phyloP scores from a whole-genome alignment of 2,329 filamentous ascomycete genomes.

The Ophiostoma populinum region DNA sequence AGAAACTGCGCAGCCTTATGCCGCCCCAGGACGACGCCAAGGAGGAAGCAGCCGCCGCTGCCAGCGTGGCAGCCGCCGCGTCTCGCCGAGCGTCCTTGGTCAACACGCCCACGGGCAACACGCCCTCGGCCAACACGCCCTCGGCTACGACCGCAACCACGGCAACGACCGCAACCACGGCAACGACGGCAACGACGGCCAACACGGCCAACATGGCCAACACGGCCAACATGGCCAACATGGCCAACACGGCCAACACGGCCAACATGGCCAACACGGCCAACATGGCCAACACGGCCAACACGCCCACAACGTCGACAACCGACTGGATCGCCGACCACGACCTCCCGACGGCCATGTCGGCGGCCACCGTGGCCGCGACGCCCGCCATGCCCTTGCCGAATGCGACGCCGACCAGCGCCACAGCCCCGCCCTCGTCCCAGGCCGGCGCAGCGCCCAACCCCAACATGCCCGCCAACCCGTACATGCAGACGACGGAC shows the following conservation, averaged over 20 bases:
- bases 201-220: not conserved
- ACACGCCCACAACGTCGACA: not conserved
- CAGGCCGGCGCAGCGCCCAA: not conserved
- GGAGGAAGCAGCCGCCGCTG: not conserved
- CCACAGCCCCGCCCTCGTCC: not conserved
- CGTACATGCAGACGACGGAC: not conserved
- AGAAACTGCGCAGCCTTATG: slow-evolving; percentile 25
- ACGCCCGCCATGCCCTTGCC: no score
- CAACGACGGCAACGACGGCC: slow-evolving; percentile 3
- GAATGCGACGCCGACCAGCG: not conserved
- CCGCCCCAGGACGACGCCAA: slow-evolving; percentile 19
- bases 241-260: not conserved
- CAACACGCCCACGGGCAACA: not conserved
- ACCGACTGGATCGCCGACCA: not conserved
- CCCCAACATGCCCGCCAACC: not conserved
- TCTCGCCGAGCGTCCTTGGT: not conserved
- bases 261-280: not conserved
- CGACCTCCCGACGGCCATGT: not conserved
- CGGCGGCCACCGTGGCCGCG: not conserved
- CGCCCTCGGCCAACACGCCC: not conserved
- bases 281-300: not conserved
- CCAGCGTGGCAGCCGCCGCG: not conserved
- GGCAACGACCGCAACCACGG: slow-evolving; percentile 2
- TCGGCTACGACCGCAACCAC: slow-evolving; percentile 4
- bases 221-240: not conserved